Base-by-base conservation (phyloP, 805 yeast genomes). In the Komagataella ulmi region DNA sequence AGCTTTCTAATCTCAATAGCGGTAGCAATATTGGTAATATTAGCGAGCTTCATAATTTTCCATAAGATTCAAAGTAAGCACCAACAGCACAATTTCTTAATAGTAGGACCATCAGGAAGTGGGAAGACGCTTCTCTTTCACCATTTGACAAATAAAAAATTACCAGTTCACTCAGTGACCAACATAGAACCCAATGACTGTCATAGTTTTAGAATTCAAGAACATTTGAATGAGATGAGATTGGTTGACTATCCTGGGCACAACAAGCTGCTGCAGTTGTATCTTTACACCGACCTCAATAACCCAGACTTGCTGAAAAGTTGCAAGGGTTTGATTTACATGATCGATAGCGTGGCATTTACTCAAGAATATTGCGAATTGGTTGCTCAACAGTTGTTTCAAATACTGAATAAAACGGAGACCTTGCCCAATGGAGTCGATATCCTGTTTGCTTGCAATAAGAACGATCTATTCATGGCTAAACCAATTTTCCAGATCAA, bases 241-340 rank as follows among this genome's bases (percentile, higher is more conserved):
- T 64, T 90, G 45, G 73, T 84, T 50, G 98, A 91, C 60, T 81
- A 81, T 55, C 99, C 99, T 2, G 97, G 97, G n/a, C 89, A 85
- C 66, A 68, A 76, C 52, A 88, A 88, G 65, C 77, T 90, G 57
- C 77, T 76, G 51, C 77, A 79, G 53, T 68, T 82, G 50, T 69
- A 80, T 40, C 56, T 71, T 53, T 74, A 76, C 51, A 75, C 76
- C 52, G 68, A 75, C 56, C 61, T 81, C 47, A 69, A 70, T 52
- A 68, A 70, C 12, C 53, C 58, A 17, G 65, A 56, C 17, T 67
- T 76, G 47, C 52, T 65, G 18, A 53, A 64, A 17, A 66, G 76
- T 17, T 63, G 85, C 50, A 77, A 75, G 56, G 97, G 96, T 4
- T 68, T 88, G 4, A 67, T 90, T 1, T 88, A 77, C 56, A 72